Base-by-base conservation (phyloP, 2,329 filamentous ascomycete species). In the Golovinomyces cichoracearum region DNA sequence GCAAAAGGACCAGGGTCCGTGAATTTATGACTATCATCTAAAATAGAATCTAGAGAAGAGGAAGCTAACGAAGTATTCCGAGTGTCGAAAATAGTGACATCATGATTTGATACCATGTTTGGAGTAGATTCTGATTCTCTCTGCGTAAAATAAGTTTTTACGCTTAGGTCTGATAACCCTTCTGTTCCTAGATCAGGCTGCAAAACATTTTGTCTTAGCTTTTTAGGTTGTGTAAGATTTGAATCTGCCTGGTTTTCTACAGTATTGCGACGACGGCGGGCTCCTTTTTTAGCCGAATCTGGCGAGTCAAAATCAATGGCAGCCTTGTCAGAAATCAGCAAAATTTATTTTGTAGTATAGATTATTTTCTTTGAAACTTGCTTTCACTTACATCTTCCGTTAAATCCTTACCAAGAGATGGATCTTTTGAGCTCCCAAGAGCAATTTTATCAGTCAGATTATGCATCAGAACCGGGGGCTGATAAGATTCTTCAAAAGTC, bases 1-100 rank as follows among this genome's bases (percentile, higher is more conserved):
- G 65, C 63, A 50, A 76, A 72, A 0, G 68, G 67, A 27, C 61
- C 62, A 2, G 58, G 53, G 53, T 47, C 56, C 26, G 51, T 33
- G 37, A 58, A 58, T 48, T 60, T 57, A 31, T 58, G 51, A 21
- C 51, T 56, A 42, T 59, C 57, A 33, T 60, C 54, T 13, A 55
- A 17, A 3, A 17, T 7, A n/a, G 35, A 17, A n/a, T 13, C 17
- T 17, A 38, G 12, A n/a, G 35, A 9, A 38, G 10, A 15, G n/a
- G 29, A 33, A 33, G 3, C 29, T 33, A 33, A 15, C 7, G 10
- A 3, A 33, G 10, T 3, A 9, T 33, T 15, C n/a, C n/a, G 29
- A 9, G 2, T 33, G n/a, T 33, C 29, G 10, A 33, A 33, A 33
- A 33, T 12, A 33, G 29, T n/a, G n/a, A n/a, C n/a, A n/a, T n/a